Evolutionary conservation across 2,329 filamentous ascomycete species (phyloP).

Genomic region (Daldinia sp.): DNA sequence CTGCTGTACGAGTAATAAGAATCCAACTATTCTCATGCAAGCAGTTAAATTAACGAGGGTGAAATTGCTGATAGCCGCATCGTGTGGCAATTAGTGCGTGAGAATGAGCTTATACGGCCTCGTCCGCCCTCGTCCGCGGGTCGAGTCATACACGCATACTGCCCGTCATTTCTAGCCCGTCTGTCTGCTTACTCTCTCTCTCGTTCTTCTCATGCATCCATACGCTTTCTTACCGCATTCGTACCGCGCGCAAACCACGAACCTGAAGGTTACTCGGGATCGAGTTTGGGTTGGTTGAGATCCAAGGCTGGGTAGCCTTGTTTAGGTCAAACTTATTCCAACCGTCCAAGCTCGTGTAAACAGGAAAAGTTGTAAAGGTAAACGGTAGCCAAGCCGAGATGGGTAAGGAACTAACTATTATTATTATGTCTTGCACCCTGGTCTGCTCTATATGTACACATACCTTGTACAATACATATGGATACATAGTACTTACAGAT

Average conservation of each 20-base stretch:
- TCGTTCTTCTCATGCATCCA: neutral
- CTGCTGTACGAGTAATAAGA: constrained; percentile 40
- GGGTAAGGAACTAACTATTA: neutral
- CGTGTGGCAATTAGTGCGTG: constrained; percentile 41
- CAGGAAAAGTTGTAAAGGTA: constrained; percentile 8
- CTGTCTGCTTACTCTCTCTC: constrained; percentile 28
- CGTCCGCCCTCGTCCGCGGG: constrained; percentile 17
- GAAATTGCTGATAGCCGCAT: constrained; percentile 36
- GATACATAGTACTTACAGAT: neutral
- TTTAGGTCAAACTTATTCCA: constrained; percentile 23
- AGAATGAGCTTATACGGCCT: constrained; percentile 41
- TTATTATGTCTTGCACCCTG: constrained; percentile 14
- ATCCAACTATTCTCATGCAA: constrained; percentile 19
- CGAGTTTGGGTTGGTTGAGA: constrained; percentile 23
- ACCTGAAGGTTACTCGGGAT: too few species aligned
- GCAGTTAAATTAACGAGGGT: constrained; percentile 24
- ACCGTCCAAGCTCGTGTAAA: constrained; percentile 6
- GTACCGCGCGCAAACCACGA: constrained; percentile 25
- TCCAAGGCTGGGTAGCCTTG: constrained; percentile 40
- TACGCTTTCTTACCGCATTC: constrained; percentile 9
- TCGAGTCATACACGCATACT: constrained; percentile 40
- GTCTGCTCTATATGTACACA: neutral
- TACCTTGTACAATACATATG: neutral
- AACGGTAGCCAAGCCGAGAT: constrained; percentile 1
- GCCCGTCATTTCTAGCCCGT: constrained; percentile 32